Evolutionary conservation across 2,329 filamentous ascomycete species (phyloP), one percentile per base, ranked within the genome.

Genomic region (Cordyceps cicadae): DNA sequence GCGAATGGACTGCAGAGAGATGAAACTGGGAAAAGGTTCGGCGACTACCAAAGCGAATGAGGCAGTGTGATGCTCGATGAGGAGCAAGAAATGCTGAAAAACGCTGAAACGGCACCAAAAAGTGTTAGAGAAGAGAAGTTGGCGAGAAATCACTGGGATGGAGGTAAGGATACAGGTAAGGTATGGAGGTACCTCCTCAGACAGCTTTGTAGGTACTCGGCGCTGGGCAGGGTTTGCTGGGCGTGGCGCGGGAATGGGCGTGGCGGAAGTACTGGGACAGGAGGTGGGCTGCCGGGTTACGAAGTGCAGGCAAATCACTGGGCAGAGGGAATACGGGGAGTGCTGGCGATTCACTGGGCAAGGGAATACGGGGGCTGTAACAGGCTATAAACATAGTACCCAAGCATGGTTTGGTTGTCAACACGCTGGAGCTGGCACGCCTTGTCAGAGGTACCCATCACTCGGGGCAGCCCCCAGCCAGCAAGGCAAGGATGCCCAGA

Each of bases 41-140:
- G 63, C 62, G 69, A 75, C 75, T 77, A 78, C 79, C 79, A 79
- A 75, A 85, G 78, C 82, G 83, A 86, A 77, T 81, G 83, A 84
- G 77, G 77, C 74, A 74, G 67, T 63, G 65, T 68, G 70, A 63
- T 62, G 48, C 52, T 43, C 52, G 54, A 51, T 21, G 15, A 52
- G 50, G 19, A 62, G 54, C 37, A 57, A 60, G 64, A 57, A 62
- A 66, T 63, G 66, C 64, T 64, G 63, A 61, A 59, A 43, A 60
- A 37, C 34, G 43, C 51, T 49, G 53, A 48, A 48, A 49, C 43
- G 43, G 19, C 9, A 2, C 8, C 2, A 59, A 26, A 34, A 21
- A n/a, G 11, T 32, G 26, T 43, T 45, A 29, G 46, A 50, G 50
- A 48, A 53, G 21, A 52, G 51, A 59, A 49, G 49, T 59, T 26